Conservation (phyloP, 148 eudicot species). For the Chenopodium quinoa region DNA sequence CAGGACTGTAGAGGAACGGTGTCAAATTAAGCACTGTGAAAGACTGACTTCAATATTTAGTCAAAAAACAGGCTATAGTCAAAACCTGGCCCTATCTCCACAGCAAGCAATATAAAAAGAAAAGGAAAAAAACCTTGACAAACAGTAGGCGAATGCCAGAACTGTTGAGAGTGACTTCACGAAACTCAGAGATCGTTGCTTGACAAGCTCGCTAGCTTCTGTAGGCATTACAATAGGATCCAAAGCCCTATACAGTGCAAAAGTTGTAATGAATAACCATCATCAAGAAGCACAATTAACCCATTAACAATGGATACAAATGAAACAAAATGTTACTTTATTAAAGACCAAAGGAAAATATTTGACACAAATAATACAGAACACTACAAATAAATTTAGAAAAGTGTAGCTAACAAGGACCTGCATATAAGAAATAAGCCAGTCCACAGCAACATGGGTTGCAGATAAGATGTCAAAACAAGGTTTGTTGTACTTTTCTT, state of each 20-base stretch:
- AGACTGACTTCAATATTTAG: not conserved
- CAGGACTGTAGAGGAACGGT: not conserved
- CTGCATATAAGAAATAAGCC: slow-evolving; percentile 86
- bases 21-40: not conserved
- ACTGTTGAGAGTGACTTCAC: slow-evolving; percentile 88
- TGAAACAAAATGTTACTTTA: not conserved
- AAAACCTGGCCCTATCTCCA: not conserved
- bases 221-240: slow-evolving; percentile 77
- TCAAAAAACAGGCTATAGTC: not conserved
- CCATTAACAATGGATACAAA: not conserved
- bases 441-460: slow-evolving; percentile 83
- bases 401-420: slow-evolving; percentile 32
- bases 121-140: slow-evolving; percentile 55
- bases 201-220: slow-evolving; percentile 77
- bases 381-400: not conserved
- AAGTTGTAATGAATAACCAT: slow-evolving; percentile 13
- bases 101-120: not conserved
- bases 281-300: not conserved
- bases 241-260: slow-evolving; percentile 51
- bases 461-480: slow-evolving; percentile 76
- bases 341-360: slow-evolving; percentile 3
- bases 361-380: too few relatives aligned
- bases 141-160: slow-evolving; percentile 72
- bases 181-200: slow-evolving; percentile 71
- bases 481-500: slow-evolving; percentile 68